Evolutionary conservation across 208 protist genomes (phyloP), one percentile per base, ranked within the genome.

Genomic region (Tetramitus jugosus): DNA sequence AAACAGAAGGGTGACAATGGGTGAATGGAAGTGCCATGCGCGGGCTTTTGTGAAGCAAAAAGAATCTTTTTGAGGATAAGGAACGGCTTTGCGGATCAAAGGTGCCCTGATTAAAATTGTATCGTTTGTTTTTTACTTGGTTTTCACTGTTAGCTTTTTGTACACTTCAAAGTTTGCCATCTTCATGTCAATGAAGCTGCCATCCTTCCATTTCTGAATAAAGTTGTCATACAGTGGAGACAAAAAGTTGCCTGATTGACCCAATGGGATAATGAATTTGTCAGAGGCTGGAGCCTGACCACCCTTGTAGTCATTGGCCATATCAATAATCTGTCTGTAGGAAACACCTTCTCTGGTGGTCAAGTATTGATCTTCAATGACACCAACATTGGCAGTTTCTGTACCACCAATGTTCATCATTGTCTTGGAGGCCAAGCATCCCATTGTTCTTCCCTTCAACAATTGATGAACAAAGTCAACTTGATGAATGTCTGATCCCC

Each of bases 291-390:
- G 49, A 10, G 10, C 20, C 14, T 26, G 14, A 7, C 33, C 13
- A n/a, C n/a, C n/a, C 0, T 31, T 14, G 17, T 68, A 2, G 26
- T 68, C 29, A 10, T 29, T 37, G 17, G n/a, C 20, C 39, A 35
- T 39, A 74, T 74, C 67, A 45, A 74, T 37, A 74, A 74, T n/a
- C 53, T 74, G 67, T 74, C 67, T n/a, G 37, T 74, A 74, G 4
- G 67, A 45, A 71, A 49, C 65, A 37, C 42, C 67, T 35, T 2
- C 10, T 6, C 23, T 31, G 3, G 42, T 56, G 3, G 31, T 45
- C 6, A 74, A 8, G 10, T 8, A 13, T 17, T 20, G 39, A 74
- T 74, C 31, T 4, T 74, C 13, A 4, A 43, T 53, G 46, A 3
- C n/a, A 33, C 23, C 67, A 37, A 53, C 40, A 37, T 53, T 74